These are phyloP conservation scores for Colletotrichum costaricense DNA, from an alignment of 2,329 filamentous ascomycete species.

Conservation along the genomic window DNA sequence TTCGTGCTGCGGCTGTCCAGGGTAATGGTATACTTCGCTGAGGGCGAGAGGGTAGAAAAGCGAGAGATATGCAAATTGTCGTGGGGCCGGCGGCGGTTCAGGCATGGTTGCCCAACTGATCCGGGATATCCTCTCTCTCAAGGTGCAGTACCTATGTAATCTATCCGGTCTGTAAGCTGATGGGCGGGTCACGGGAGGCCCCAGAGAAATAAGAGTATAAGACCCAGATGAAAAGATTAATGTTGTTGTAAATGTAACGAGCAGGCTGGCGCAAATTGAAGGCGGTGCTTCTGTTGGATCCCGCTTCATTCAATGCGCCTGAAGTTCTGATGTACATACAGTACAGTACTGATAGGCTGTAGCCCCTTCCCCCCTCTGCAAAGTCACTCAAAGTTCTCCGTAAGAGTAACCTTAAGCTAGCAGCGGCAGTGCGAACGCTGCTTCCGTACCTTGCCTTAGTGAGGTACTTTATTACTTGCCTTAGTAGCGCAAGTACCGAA, in stretches of 20 bases:
- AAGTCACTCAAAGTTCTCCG: background rate
- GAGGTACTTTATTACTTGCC: constrained; percentile 7
- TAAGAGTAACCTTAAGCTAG: constrained; percentile 18
- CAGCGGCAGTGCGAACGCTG: constrained; percentile 21
- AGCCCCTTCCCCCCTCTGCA: background rate
- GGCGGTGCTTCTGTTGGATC: constrained; percentile 1
- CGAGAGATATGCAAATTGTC: background rate
- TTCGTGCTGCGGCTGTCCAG: background rate
- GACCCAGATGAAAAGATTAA: background rate
- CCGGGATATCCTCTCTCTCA: background rate
- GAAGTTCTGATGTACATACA: background rate
- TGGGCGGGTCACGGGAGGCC: constrained; percentile 22
- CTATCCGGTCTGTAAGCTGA: background rate
- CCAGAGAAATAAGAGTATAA: background rate
- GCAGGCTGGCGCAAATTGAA: background rate
- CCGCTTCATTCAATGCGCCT: background rate
- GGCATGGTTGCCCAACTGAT: background rate
- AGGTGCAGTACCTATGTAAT: background rate
- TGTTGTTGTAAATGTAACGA: background rate
- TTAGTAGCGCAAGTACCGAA: background rate
- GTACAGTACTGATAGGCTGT: background rate
- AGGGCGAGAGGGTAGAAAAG: background rate
- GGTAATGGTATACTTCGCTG: background rate
- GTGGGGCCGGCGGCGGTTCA: background rate
- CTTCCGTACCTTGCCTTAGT: constrained; percentile 34